These are phyloP conservation scores for Prosopis cineraria DNA, from an alignment of 306 rosid genomes.

Conservation along the genomic window DNA sequence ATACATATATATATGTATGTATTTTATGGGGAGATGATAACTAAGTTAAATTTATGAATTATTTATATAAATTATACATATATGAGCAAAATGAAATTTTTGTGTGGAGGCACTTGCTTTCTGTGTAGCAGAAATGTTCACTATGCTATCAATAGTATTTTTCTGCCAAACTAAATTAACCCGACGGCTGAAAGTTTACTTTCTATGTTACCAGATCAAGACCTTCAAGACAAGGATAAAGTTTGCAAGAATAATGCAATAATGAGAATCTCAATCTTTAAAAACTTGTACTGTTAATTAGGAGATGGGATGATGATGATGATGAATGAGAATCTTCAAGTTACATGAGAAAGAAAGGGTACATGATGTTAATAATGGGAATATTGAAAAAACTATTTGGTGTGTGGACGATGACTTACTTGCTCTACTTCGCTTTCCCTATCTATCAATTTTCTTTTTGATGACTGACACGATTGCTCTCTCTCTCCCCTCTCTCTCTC, in stretches of 20 bases:
- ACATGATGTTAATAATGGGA: background rate
- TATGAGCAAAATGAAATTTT: too few species aligned
- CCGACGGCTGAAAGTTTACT: too few species aligned
- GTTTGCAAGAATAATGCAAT: too few species aligned
- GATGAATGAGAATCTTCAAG: background rate
- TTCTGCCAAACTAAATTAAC: too few species aligned
- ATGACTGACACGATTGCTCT: slow-evolving; percentile 51
- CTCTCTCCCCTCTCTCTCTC: slow-evolving; percentile 8
- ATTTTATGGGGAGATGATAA: too few species aligned
- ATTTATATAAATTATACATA: too few species aligned
- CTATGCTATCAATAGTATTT: too few species aligned
- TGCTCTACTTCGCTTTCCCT: slow-evolving; percentile 49
- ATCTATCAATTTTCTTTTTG: slow-evolving; percentile 44
- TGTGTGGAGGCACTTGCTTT: too few species aligned
- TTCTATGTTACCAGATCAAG: background rate
- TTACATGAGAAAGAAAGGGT: background rate
- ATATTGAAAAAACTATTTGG: slow-evolving; percentile 21
- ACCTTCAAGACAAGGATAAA: background rate
- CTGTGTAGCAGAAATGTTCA: too few species aligned
- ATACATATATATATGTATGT: too few species aligned
- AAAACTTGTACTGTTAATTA: background rate
- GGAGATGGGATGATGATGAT: background rate
- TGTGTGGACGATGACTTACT: slow-evolving; percentile 45
- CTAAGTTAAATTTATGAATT: too few species aligned
- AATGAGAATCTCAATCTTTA: background rate